A percentile compares a stretch with the other conserved stretches of the same genome.
phyloP scores from a whole-genome alignment of 2,329 filamentous ascomycete genomes.

The Aureobasidium sp. region DNA sequence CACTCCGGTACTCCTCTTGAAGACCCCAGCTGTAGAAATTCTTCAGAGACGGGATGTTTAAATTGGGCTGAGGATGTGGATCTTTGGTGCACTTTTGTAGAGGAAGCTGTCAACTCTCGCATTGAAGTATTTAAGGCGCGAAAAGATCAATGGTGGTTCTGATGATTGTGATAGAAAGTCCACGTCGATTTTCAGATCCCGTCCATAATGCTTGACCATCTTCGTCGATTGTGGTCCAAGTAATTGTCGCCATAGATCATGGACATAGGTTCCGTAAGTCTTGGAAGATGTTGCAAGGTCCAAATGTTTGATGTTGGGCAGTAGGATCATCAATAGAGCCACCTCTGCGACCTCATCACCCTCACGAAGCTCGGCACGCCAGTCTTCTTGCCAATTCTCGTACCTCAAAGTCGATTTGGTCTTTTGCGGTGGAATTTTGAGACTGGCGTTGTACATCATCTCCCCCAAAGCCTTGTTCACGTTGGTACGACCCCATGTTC shows the following conservation, averaged over 20 bases:
- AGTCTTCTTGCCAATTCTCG: not conserved
- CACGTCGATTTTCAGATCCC: not conserved
- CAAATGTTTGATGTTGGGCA: not conserved
- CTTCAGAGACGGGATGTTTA: not conserved
- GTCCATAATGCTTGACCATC: not conserved
- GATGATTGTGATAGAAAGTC: not conserved
- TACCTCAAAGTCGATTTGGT: no score
- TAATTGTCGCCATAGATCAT: not conserved
- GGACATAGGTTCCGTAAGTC: not conserved
- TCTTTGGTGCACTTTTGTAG: not conserved
- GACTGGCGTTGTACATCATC: not conserved
- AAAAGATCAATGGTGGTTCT: not conserved
- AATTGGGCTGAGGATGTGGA: not conserved
- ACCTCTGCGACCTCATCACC: not conserved
- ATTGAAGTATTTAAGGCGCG: not conserved
- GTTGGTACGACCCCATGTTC: not conserved
- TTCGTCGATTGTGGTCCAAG: not conserved
- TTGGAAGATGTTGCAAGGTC: not conserved
- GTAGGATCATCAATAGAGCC: not conserved
- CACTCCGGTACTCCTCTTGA: not conserved
- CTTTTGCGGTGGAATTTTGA: not conserved
- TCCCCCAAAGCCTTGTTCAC: not conserved
- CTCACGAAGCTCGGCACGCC: not conserved
- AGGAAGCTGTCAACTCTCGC: not conserved
- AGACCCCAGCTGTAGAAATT: not conserved